These are phyloP conservation scores for Sugiyamaella smithiae DNA, from an alignment of 805 yeast genomes.

Conservation along the genomic window DNA sequence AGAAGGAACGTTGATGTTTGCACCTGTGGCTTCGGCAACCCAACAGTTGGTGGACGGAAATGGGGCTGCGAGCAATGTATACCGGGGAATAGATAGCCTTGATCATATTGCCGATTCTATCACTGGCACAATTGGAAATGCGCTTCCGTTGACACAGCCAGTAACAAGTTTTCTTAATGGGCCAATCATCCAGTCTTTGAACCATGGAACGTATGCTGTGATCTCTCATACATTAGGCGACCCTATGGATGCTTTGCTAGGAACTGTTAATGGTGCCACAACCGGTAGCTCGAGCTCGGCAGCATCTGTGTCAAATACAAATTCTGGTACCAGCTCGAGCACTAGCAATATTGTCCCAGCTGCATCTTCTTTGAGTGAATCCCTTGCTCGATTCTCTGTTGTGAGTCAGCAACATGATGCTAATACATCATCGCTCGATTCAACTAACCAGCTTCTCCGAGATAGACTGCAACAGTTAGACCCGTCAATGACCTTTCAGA, in stretches of 20 bases:
- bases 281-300: background rate
- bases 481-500: conserved; percentile 1
- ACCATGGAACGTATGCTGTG: conserved; percentile 17
- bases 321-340: background rate
- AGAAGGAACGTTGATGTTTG: conserved; percentile 13
- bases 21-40: conserved; percentile 11
- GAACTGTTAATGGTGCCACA: background rate
- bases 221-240: conserved; percentile 14
- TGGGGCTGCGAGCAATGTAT: conserved; percentile 14
- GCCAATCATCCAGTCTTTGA: conserved; percentile 15
- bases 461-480: conserved; percentile 2
- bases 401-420: background rate
- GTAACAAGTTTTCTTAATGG: conserved; percentile 15
- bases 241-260: conserved; percentile 9
- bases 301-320: background rate
- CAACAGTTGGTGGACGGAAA: conserved; percentile 5
- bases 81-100: conserved; percentile 11
- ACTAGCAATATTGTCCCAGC: background rate
- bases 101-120: conserved; percentile 16
- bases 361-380: conserved; percentile 1
- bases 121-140: conserved; percentile 11
- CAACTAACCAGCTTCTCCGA: conserved; percentile 2
- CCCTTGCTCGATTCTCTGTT: background rate
- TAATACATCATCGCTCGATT: background rate
- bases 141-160: conserved; percentile 1